Evolutionary conservation across 306 rosid genomes (phyloP).

Genomic region (Prinsepia uniflora): DNA sequence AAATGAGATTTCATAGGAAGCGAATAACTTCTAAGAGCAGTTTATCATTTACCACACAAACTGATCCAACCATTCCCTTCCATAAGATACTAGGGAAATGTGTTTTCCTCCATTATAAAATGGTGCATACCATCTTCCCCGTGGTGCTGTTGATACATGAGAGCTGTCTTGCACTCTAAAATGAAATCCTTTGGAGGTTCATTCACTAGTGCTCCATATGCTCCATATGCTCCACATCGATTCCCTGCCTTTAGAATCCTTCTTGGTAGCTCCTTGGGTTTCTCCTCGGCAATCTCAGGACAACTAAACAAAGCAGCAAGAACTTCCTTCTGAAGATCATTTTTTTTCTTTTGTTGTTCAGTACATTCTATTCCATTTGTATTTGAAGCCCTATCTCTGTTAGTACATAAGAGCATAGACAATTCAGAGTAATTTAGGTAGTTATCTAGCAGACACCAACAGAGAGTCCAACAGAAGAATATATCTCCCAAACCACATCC

Average conservation of each 20-base stretch:
- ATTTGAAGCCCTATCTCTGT: slow-evolving; percentile 27
- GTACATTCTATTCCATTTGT: slow-evolving; percentile 30
- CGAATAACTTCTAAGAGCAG: background rate
- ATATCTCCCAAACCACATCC: background rate
- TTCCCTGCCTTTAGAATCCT: slow-evolving; percentile 32
- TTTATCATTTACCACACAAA: background rate
- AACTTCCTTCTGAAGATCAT: slow-evolving; percentile 56
- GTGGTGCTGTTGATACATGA: slow-evolving; percentile 30
- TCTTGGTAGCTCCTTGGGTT: slow-evolving; percentile 33
- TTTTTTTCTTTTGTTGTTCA: slow-evolving; percentile 30
- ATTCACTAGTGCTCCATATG: slow-evolving; percentile 38
- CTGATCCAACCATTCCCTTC: background rate
- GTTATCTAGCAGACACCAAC: background rate
- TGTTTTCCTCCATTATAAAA: slow-evolving; percentile 12
- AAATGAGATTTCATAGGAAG: background rate
- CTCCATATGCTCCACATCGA: slow-evolving; percentile 30
- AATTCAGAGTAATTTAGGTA: slow-evolving; percentile 16
- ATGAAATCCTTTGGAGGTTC: slow-evolving; percentile 46
- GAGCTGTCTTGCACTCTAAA: slow-evolving; percentile 32
- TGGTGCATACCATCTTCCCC: slow-evolving; percentile 44
- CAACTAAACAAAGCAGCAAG: slow-evolving; percentile 52
- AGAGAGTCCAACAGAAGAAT: background rate
- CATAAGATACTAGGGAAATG: slow-evolving; percentile 7
- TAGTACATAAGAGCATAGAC: slow-evolving; percentile 32
- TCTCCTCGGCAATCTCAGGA: slow-evolving; percentile 34